Evolutionary conservation across 2,329 filamentous ascomycete species (phyloP), one percentile per base, ranked within the genome.

Genomic region (Gyromitra esculenta): DNA sequence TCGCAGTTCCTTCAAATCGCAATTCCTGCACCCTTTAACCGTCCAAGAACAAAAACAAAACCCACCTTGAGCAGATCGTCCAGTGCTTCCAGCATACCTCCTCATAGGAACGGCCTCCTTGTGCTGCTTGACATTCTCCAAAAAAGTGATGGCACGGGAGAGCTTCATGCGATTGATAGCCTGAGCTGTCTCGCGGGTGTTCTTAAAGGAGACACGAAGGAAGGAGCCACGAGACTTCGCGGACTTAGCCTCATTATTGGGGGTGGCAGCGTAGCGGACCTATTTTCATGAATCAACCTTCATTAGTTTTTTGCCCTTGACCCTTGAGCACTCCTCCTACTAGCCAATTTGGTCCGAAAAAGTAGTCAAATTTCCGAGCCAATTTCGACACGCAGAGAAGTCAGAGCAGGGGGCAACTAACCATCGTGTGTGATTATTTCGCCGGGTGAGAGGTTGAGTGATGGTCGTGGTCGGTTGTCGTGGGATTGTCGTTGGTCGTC

Each of bases 131-230:
- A 99, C 96, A 87, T 99, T 98, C 89, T 97, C 93, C 85, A 99
- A 93, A 91, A 97, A 99, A 85, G 91, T 91, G 82, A 97, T 88
- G 84, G 96, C 96, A 85, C 96, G 94, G 87, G 93, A 89, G 85
- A 98, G 86, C 89, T 97, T 97, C 94, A 94, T 97, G 87, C 95
- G 95, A 88, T 96, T 98, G 91, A 99, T 97, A 84, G 94, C 94
- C 89, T 98, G 96, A 81, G 96, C 96, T 82, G 95, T 97, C 90
- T 99, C 96, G 85, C 96, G 94, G 86, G 96, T 99, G 91, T 99
- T 99, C 92, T 99, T 99, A 93, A 97, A 99, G 83, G 93, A 97
- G 83, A 98, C 95, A 86, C 96, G 94, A 84, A 99, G 92, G 90
- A 98, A 99, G 86, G 94, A 94, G 87, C 96, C 96, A 87, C 96